phyloP scores from a whole-genome alignment of 345 rosid genomes.

The Aquilaria yunnanensis region DNA sequence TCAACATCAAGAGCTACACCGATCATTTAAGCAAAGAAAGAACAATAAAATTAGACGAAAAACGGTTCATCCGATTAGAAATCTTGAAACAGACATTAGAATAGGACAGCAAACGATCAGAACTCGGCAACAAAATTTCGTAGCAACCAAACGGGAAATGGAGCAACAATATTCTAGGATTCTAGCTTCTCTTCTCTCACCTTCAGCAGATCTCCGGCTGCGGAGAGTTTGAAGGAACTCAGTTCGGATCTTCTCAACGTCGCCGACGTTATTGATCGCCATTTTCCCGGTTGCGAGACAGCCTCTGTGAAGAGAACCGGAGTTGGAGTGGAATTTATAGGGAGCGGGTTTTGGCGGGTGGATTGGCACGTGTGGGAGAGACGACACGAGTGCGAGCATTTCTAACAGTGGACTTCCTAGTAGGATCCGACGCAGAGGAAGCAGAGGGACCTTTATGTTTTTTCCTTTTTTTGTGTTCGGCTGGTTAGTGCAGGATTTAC shows the following conservation, averaged over 20 bases:
- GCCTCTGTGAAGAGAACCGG: neutral
- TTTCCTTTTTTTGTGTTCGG: no score
- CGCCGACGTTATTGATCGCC: slow-evolving; percentile 7
- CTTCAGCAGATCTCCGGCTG: slow-evolving; percentile 43
- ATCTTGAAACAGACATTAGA: no score
- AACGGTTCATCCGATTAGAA: no score
- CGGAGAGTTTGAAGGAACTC: slow-evolving; percentile 50
- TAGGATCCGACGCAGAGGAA: neutral
- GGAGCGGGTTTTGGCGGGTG: neutral
- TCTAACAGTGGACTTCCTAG: slow-evolving; percentile 2
- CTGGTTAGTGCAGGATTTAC: no score
- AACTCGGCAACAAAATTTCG: neutral
- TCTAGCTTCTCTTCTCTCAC: slow-evolving; percentile 11
- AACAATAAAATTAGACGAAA: slow-evolving; percentile 2
- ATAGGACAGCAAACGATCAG: no score
- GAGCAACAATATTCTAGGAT: neutral
- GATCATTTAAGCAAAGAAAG: neutral
- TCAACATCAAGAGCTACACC: neutral
- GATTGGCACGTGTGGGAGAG: slow-evolving; percentile 11
- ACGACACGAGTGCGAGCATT: neutral
- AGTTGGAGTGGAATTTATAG: slow-evolving; percentile 7
- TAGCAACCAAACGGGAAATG: neutral
- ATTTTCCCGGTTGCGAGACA: neutral
- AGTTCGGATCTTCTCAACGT: slow-evolving; percentile 34
- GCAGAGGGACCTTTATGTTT: no score